Conservation (phyloP, 2,329 filamentous ascomycete species). For the Tetracladium maxilliforme region DNA sequence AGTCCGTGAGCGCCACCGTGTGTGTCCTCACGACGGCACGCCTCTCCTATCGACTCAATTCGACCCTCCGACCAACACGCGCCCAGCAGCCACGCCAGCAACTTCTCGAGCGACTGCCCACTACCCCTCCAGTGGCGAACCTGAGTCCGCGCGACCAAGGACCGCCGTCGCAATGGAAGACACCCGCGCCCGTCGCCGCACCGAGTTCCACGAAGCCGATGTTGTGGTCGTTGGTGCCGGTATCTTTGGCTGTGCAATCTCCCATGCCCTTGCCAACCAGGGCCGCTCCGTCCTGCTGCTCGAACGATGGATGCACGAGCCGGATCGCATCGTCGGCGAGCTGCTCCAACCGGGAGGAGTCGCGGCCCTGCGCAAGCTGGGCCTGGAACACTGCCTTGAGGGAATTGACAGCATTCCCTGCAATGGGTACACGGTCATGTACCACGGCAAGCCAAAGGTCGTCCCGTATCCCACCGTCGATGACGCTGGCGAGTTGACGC, state of each 20-base stretch:
- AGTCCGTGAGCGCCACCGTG: too few relatives aligned
- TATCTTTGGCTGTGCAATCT: conserved; percentile 75
- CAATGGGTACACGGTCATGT: conserved; percentile 78
- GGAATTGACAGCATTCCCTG: conserved; percentile 76
- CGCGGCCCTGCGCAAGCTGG: conserved; percentile 63
- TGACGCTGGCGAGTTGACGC: conserved; percentile 21
- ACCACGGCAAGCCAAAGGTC: conserved; percentile 55
- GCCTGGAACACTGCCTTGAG: conserved; percentile 69
- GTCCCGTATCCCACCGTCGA: conserved; percentile 66
- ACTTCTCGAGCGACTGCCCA: too few relatives aligned
- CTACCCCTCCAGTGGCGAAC: too few relatives aligned
- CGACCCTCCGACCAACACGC: too few relatives aligned
- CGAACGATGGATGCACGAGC: conserved; percentile 80
- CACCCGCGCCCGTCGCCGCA: conserved; percentile 27
- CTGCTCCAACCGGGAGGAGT: conserved; percentile 87
- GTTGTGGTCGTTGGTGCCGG: conserved; percentile 88
- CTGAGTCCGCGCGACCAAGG: too few relatives aligned
- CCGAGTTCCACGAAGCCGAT: conserved; percentile 52
- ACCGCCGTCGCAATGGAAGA: conserved; percentile 20
- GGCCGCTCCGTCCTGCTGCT: conserved; percentile 82
- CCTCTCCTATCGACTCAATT: too few relatives aligned
- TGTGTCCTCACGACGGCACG: too few relatives aligned
- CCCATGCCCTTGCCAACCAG: conserved; percentile 73
- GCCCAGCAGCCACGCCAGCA: too few relatives aligned
- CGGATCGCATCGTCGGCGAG: conserved; percentile 91